Evolutionary conservation across 2,329 filamentous ascomycete species (phyloP).

Genomic region (Phyllosticta capitalensis): DNA sequence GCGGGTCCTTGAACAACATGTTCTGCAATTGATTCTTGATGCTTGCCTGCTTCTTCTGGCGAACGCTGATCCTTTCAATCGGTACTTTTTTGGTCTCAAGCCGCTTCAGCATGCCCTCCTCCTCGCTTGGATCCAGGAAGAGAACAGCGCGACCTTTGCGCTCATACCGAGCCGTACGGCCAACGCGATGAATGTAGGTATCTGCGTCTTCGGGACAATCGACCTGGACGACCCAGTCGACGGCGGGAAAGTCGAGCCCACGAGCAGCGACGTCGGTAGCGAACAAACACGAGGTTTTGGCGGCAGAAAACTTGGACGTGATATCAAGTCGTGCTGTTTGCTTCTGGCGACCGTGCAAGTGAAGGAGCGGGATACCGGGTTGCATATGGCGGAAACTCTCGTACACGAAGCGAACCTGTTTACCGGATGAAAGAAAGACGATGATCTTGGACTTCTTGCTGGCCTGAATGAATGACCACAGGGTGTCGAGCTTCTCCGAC

Average conservation of each 20-base stretch:
- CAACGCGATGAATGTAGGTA: slow-evolving; percentile 95
- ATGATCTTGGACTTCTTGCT: slow-evolving; percentile 92
- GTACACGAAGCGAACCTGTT: slow-evolving; percentile 93
- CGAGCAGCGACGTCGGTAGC: slow-evolving; percentile 92
- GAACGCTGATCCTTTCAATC: slow-evolving; percentile 76
- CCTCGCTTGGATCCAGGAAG: slow-evolving; percentile 87
- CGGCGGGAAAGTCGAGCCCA: slow-evolving; percentile 89
- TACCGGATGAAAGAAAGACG: slow-evolving; percentile 89
- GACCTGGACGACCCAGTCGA: slow-evolving; percentile 98
- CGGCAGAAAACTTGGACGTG: slow-evolving; percentile 68
- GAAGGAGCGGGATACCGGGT: slow-evolving; percentile 84
- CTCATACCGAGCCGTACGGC: slow-evolving; percentile 88
- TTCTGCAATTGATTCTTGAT: slow-evolving; percentile 81
- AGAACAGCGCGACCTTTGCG: slow-evolving; percentile 78
- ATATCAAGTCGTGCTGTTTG: slow-evolving; percentile 82
- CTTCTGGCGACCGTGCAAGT: slow-evolving; percentile 90
- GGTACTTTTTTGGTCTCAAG: slow-evolving; percentile 85
- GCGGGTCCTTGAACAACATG: slow-evolving; percentile 91
- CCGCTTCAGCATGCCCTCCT: slow-evolving; percentile 78
- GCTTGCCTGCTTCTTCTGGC: slow-evolving; percentile 78
- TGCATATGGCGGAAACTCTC: slow-evolving; percentile 89
- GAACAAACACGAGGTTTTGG: slow-evolving; percentile 81
- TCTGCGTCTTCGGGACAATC: slow-evolving; percentile 95
- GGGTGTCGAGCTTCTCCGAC: slow-evolving; percentile 78
- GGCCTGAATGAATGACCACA: slow-evolving; percentile 85